phyloP scores from a whole-genome alignment of 1,284 basidiomycete genomes.

The Bondarzewia mesenterica region DNA sequence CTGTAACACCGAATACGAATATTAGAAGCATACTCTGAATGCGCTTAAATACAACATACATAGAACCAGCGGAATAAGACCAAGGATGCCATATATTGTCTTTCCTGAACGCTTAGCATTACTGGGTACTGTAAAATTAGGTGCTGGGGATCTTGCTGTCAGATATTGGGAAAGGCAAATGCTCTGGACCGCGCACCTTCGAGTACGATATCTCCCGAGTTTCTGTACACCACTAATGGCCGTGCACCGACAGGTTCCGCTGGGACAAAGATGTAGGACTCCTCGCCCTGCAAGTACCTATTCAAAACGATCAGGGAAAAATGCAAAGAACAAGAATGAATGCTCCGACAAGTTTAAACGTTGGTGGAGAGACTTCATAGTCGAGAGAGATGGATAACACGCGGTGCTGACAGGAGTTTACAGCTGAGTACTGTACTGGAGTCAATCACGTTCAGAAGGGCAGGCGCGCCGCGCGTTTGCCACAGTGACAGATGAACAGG shows the following conservation, averaged over 20 bases:
- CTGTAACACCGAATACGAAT: conserved; percentile 37
- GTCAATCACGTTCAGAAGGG: conserved; percentile 3
- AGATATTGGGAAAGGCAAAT: background rate
- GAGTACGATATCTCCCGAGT: conserved; percentile 64
- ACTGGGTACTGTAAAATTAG: conserved; percentile 43
- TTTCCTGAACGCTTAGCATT: conserved; percentile 51
- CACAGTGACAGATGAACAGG: conserved; percentile 13
- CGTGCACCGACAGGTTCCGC: conserved; percentile 52
- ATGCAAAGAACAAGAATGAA: conserved; percentile 3
- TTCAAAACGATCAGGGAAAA: conserved; percentile 9
- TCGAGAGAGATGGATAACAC: conserved; percentile 17
- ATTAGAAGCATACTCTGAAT: conserved; percentile 5
- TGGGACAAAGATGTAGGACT: conserved; percentile 71
- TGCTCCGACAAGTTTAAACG: conserved; percentile 54
- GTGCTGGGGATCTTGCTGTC: conserved; percentile 30
- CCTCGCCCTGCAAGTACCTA: conserved; percentile 62
- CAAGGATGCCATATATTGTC: conserved; percentile 78
- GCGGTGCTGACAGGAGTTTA: conserved; percentile 3
- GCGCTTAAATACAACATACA: conserved; percentile 43
- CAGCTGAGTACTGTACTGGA: background rate
- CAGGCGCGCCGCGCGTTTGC: conserved; percentile 6
- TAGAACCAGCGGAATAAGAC: conserved; percentile 78
- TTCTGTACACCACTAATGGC: conserved; percentile 62
- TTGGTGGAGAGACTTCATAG: conserved; percentile 64
- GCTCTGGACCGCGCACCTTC: conserved; percentile 39